Percentiles rank a stretch among this genome's conserved stretches.
Evolutionary conservation across 1,139 yeast species (phyloP).

Genomic region (Pichia sp.): DNA sequence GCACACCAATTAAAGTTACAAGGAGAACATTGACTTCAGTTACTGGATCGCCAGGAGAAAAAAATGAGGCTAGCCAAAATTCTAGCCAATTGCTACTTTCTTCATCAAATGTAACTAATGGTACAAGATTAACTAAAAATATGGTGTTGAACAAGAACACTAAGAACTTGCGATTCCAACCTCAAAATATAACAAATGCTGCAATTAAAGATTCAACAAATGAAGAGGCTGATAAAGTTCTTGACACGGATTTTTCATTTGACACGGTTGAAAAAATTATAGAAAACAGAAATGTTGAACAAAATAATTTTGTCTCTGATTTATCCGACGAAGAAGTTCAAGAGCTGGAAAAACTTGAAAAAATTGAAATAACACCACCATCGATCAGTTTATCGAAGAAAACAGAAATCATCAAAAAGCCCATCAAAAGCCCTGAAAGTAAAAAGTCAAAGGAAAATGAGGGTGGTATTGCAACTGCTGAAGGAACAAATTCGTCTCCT

Average conservation of each 20-base stretch:
- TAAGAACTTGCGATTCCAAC: slow-evolving; percentile 19
- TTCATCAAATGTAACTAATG: slow-evolving; percentile 1
- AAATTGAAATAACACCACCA: neutral
- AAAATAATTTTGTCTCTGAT: neutral
- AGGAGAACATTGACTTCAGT: slow-evolving; percentile 15
- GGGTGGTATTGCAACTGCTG: neutral
- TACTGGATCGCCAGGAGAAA: slow-evolving; percentile 19
- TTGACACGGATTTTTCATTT: neutral
- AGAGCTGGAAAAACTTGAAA: neutral
- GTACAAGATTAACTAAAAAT: slow-evolving; percentile 34
- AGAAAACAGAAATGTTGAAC: neutral
- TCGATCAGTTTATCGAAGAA: no score
- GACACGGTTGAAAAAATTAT: neutral
- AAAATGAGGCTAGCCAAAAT: no score
- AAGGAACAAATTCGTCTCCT: no score
- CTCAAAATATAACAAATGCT: slow-evolving; percentile 14
- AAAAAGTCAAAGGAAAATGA: neutral
- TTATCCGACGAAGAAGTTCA: neutral
- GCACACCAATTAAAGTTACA: slow-evolving; percentile 25
- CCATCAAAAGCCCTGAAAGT: neutral
- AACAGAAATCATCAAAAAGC: no score
- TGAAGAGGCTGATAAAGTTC: neutral
- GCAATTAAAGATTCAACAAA: slow-evolving; percentile 2
- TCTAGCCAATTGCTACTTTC: neutral
- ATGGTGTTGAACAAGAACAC: slow-evolving; percentile 37